Evolutionary conservation across 768 basidiomycete genomes (phyloP), one percentile per base, ranked within the genome.

Genomic region (Kwoniella pini): DNA sequence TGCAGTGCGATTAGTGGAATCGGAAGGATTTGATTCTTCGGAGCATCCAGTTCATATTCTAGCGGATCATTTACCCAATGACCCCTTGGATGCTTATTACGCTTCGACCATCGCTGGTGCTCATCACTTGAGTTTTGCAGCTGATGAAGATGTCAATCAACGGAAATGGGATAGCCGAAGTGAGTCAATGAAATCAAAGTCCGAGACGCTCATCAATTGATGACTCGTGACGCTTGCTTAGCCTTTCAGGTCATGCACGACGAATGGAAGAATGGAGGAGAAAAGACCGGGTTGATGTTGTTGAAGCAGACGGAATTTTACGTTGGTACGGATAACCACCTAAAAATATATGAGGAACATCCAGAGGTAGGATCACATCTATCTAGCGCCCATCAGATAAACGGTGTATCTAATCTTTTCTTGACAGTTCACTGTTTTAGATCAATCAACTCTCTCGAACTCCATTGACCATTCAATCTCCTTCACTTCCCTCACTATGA

Each of bases 401-500:
- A n/a, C n/a, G n/a, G n/a, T n/a, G n/a, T n/a, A n/a, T n/a, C n/a
- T 36, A 15, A 36, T 6, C 46, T 48, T 6, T 7, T 4, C 46
- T 55, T 13, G 19, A n/a, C 50, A 65, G 63, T 69, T 64, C 51
- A 51, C 62, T 1, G 57, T 56, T 24, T 5, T 59, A 10, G 50
- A 59, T 24, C 9, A 59, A 56, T 54, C 38, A 0, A 19, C 27
- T 12, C 52, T 1, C 17, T 43, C 22, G 3, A 15, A 31, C 7
- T 60, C 44, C 2, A 61, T 59, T 24, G 58, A 65, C 51, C 75
- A 78, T 49, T 71, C 75, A 26, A 59, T 75, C 60, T 69, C 68
- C 39, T 74, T 76, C 76, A 77, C 75, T 1, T 77, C 78, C 15
- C 39, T 80, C n/a, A 79, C 78, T 17, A 77, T 80, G 62, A 76